Evolutionary conservation across 106 monocot species (phyloP), one percentile per base, ranked within the genome.

Genomic region (Vanilla planifolia): DNA sequence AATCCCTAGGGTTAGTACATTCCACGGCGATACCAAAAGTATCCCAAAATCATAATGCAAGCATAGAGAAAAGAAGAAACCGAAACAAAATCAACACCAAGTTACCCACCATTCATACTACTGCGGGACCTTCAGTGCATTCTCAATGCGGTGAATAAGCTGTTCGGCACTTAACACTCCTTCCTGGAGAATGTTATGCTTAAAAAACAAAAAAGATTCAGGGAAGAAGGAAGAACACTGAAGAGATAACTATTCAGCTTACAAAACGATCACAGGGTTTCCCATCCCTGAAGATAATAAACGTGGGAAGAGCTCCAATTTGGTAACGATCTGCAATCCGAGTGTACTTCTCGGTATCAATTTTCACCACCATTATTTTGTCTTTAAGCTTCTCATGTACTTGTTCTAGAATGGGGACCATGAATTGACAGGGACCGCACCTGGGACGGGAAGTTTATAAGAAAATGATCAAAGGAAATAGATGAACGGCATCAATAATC

Each of bases 351-450:
- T 96, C 95, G 9, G 95, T 96, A 65, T 96, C 86, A 32, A 96
- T 90, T 76, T 96, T 96, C 39, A 84, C 86, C 3, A 96, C 72
- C 52, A 63, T 71, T 64, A 96, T 75, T 70, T 72, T 84, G 24
- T 77, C 95, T 25, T 81, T 73, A 62, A 96, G 37, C 30, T 65
- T 58, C 28, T 75, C 76, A 53, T 84, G 65, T 5, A 86, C 90
- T 81, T 89, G 66, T 61, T 96, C 73, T 19, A 96, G 83, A 57
- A 96, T 46, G 3, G 86, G 86, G 61, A 84, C 78, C 95, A 96
- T 96, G 73, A 76, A 84, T 65, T 96, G 80, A 61, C 95, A 96
- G 27, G 95, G 95, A 29, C 95, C 95, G 45, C 95, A 96, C 95
- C 95, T 95, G 40, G 21, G 20, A 43, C 2, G 34, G 57, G 17